Evolutionary conservation across 495 filamentous ascomycete species (phyloP).

Genomic region (Penicillium roqueforti): DNA sequence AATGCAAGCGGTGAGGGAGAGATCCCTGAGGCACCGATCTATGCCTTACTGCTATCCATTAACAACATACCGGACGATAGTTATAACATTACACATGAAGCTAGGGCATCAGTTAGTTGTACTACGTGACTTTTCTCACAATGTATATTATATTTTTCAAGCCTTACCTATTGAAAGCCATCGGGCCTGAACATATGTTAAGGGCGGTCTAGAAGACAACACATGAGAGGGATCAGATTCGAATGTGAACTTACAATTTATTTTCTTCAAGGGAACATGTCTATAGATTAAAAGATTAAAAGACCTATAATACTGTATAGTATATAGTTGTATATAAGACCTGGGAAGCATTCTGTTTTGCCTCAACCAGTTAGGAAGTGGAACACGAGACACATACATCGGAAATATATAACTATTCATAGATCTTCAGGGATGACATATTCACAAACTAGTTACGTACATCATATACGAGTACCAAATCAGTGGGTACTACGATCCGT

Average conservation of each 20-base stretch:
- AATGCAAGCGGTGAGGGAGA: conserved; percentile 20
- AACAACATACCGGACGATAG: too few species aligned
- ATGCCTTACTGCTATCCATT: neutral
- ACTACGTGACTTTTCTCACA: neutral
- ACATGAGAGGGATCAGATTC: conserved; percentile 9
- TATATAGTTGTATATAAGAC: too few species aligned
- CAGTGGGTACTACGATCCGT: neutral
- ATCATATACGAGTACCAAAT: too few species aligned
- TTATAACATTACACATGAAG: too few species aligned
- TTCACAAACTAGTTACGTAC: neutral
- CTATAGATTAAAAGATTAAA: neutral
- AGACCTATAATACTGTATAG: neutral
- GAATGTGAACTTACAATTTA: neutral
- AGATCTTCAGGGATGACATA: neutral
- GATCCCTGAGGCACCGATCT: conserved; percentile 1
- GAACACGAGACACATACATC: conserved; percentile 6
- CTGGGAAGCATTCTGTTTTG: too few species aligned
- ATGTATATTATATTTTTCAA: neutral
- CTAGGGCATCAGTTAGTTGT: neutral
- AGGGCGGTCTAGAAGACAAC: conserved; percentile 13
- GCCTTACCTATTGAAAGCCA: neutral
- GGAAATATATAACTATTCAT: neutral
- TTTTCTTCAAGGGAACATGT: conserved; percentile 2
- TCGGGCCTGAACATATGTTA: conserved; percentile 10
- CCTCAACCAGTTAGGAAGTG: conserved; percentile 1